phyloP scores from a whole-genome alignment of 23 red algal species.

The Chondrus crispus region DNA sequence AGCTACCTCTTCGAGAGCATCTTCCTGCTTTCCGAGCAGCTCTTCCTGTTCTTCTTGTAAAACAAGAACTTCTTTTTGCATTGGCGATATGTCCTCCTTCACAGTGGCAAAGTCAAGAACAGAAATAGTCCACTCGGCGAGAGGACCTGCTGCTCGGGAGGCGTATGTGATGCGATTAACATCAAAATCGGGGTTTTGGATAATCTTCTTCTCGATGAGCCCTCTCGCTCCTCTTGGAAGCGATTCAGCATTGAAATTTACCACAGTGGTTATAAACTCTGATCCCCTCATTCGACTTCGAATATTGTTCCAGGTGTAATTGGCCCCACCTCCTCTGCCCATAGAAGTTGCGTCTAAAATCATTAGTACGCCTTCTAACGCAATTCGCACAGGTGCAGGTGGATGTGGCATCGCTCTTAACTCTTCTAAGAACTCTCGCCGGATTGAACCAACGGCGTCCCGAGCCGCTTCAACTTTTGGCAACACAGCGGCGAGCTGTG shows the following conservation, averaged over 20 bases:
- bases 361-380: constrained; percentile 66
- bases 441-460: constrained; percentile 52
- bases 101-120: constrained; percentile 43
- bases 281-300: constrained; percentile 54
- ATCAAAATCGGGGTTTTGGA: constrained; percentile 43
- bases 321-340: neutral
- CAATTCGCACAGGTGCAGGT: constrained; percentile 47
- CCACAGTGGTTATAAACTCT: constrained; percentile 58
- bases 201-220: constrained; percentile 34
- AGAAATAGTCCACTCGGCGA: constrained; percentile 69
- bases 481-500: constrained; percentile 31
- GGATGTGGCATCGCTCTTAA: constrained; percentile 71
- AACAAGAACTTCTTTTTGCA: constrained; percentile 48
- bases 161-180: constrained; percentile 39
- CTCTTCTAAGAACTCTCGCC: constrained; percentile 66
- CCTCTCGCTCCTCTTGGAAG: constrained; percentile 2
- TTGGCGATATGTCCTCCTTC: constrained; percentile 37
- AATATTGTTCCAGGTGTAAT: constrained; percentile 43
- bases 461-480: constrained; percentile 59
- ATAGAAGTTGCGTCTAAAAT: constrained; percentile 30
- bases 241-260: constrained; percentile 43
- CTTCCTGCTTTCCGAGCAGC: constrained; percentile 41
- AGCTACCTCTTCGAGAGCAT: constrained; percentile 16
- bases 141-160: constrained; percentile 51
- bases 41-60: constrained; percentile 48